A percentile compares a stretch with the other conserved stretches of the same genome.
Conservation (phyloP, 306 rosid genomes). For the Pachyrhizus erosus region DNA sequence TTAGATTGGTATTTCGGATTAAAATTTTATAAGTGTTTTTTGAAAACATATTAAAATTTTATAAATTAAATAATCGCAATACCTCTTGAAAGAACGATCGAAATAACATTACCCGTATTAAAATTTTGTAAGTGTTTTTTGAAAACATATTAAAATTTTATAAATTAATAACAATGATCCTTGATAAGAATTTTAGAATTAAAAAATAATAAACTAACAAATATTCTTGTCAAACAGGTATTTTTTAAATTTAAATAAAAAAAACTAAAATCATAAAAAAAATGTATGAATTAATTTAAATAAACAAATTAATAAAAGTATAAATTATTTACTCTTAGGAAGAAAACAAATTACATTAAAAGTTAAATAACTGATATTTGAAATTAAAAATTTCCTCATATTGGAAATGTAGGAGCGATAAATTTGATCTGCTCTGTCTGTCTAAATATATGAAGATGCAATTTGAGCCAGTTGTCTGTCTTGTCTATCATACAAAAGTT, state of each 20-base stretch:
- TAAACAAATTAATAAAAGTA: not conserved
- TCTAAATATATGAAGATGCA: not conserved
- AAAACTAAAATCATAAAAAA: not conserved
- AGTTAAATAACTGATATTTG: not conserved
- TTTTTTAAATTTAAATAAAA: not conserved
- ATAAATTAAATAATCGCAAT: too few species aligned
- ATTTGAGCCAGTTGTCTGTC: constrained; percentile 27
- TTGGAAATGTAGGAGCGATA: too few species aligned
- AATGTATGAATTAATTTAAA: not conserved
- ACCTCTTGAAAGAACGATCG: not conserved
- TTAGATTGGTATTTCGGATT: not conserved
- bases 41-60: too few species aligned
- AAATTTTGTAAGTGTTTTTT: too few species aligned
- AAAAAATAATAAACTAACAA: too few species aligned
- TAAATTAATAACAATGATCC: too few species aligned
- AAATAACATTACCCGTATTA: not conserved
- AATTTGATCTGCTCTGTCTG: not conserved
- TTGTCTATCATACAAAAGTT: not conserved
- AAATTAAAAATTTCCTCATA: not conserved
- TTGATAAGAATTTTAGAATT: too few species aligned
- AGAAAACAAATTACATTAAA: not conserved
- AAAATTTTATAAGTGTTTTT: too few species aligned
- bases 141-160: too few species aligned
- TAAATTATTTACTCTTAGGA: not conserved
- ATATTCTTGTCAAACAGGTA: too few species aligned